phyloP scores from a whole-genome alignment of 352 stramenopile species.

The Thalassiosira livingstoniorum region DNA sequence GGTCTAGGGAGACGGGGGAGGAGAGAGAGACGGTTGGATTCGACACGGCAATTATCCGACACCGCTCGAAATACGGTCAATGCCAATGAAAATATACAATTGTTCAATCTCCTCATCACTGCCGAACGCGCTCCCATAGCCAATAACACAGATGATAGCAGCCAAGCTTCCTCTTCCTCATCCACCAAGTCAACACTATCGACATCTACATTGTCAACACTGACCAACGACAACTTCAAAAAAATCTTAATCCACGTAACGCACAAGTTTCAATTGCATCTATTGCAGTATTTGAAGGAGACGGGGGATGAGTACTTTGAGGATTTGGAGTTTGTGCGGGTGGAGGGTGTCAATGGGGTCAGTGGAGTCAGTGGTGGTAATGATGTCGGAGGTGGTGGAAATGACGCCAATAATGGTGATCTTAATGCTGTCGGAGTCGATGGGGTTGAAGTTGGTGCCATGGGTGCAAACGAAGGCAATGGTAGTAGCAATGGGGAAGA shows the following conservation, averaged over 20 bases:
- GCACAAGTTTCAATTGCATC: conserved; percentile 54
- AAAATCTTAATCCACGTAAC: conserved; percentile 53
- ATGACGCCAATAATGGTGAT: neutral
- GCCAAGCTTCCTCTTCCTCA: no score
- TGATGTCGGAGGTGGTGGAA: neutral
- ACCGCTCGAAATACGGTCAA: no score
- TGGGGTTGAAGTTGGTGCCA: no score
- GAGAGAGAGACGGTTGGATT: neutral
- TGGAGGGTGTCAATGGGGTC: conserved; percentile 29
- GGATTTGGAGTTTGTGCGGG: conserved; percentile 36
- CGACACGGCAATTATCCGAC: no score
- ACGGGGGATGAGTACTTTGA: conserved; percentile 54
- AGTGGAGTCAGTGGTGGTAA: neutral
- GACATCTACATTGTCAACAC: conserved; percentile 17
- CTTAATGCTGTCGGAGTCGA: neutral
- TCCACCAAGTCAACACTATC: neutral
- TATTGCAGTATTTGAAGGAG: conserved; percentile 38
- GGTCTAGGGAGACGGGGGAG: neutral
- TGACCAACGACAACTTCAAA: conserved; percentile 35
- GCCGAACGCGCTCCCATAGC: no score
- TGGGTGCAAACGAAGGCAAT: neutral
- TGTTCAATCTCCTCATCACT: no score
- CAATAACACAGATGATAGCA: no score
- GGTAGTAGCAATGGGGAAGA: neutral
- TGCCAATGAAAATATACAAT: no score